Conservation (phyloP, 306 rosid species). For the Cercis canadensis region DNA sequence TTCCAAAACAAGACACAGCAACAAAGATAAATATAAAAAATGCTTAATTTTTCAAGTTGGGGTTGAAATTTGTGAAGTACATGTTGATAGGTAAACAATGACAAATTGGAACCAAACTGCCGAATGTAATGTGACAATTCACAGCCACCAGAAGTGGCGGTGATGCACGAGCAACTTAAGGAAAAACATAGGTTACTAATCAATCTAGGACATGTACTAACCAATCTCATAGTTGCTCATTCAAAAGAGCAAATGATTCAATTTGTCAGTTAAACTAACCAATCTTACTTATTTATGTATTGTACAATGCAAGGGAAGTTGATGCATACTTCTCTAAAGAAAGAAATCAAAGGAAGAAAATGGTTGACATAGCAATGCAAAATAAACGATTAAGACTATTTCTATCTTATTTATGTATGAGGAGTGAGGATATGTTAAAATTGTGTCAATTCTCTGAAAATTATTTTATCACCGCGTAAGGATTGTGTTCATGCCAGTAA, state of each 20-base stretch:
- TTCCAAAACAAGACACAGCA: constrained; percentile 18
- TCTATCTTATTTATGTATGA: background rate
- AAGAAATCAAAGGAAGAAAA: constrained; percentile 1
- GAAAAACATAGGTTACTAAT: background rate
- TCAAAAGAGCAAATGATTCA: background rate
- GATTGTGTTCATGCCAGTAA: background rate
- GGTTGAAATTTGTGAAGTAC: background rate
- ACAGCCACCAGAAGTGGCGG: background rate
- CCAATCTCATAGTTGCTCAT: background rate
- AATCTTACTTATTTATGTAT: background rate
- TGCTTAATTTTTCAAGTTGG: constrained; percentile 15
- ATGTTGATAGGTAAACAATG: background rate
- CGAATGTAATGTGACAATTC: background rate
- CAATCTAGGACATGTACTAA: background rate
- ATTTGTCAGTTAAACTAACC: constrained; percentile 6
- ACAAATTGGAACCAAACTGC: constrained; percentile 14
- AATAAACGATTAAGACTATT: background rate
- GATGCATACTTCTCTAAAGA: constrained; percentile 5
- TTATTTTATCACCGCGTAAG: background rate
- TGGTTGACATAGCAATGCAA: background rate
- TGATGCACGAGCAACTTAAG: background rate
- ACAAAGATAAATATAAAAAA: constrained; percentile 17
- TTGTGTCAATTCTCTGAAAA: background rate
- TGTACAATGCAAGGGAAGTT: constrained; percentile 9
- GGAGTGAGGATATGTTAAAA: background rate